Evolutionary conservation across 2,329 filamentous ascomycete species (phyloP).

Genomic region (Rhynchosporium agropyri): DNA sequence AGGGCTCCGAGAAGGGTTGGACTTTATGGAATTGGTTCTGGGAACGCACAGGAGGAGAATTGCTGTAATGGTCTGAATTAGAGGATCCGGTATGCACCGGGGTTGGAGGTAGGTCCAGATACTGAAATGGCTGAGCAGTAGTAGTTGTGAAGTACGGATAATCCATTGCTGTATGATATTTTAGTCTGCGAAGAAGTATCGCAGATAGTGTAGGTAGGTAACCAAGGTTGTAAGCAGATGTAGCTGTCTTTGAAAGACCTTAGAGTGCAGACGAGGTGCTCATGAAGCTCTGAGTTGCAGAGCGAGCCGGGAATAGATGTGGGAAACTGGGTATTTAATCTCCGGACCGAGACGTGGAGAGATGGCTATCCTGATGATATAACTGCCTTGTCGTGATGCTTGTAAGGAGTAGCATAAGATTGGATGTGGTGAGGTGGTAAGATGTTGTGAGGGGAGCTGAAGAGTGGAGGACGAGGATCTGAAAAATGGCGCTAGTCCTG

Average conservation of each 20-base stretch:
- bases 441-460: too few relatives aligned
- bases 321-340: not conserved
- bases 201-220: conserved; percentile 19
- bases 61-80: conserved; percentile 50
- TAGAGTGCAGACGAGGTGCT: conserved; percentile 16
- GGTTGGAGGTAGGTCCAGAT: conserved; percentile 49
- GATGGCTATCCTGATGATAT: conserved; percentile 28
- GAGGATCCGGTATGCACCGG: conserved; percentile 44
- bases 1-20: conserved; percentile 30
- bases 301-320: not conserved
- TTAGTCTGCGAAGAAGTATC: conserved; percentile 5
- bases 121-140: conserved; percentile 48
- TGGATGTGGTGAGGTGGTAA: too few relatives aligned
- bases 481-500: conserved; percentile 22
- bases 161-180: conserved; percentile 49
- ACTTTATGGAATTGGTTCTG: conserved; percentile 23
- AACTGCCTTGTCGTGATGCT: conserved; percentile 16
- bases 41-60: conserved; percentile 46
- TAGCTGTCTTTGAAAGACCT: conserved; percentile 16
- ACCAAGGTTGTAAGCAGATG: conserved; percentile 10
- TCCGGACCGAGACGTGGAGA: not conserved
- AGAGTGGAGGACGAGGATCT: too few relatives aligned
- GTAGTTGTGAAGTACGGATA: conserved; percentile 55
- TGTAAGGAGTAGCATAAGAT: not conserved
- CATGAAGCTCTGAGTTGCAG: conserved; percentile 17